phyloP scores from a whole-genome alignment of 2,329 filamentous ascomycete genomes.

The Nothopassalora personata region DNA sequence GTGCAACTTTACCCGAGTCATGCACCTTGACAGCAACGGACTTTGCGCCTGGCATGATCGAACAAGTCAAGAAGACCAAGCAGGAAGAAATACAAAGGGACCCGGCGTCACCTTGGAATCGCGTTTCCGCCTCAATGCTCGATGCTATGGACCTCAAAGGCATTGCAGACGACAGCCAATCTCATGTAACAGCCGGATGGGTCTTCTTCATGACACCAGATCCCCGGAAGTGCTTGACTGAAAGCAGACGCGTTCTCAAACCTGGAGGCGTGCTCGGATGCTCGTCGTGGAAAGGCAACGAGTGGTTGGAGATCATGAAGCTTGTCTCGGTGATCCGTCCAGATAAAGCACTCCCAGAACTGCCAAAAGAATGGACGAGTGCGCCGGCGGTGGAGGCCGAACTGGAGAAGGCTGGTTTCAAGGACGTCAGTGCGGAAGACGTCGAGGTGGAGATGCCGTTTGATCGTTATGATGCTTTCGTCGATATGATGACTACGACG shows the following conservation, averaged over 20 bases:
- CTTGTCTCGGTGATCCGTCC: slow-evolving; percentile 17
- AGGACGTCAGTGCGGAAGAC: slow-evolving; percentile 20
- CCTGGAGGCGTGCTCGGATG: slow-evolving; percentile 21
- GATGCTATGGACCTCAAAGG: slow-evolving; percentile 27
- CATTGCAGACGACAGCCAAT: slow-evolving; percentile 19
- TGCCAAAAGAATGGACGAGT: slow-evolving; percentile 26
- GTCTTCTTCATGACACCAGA: slow-evolving; percentile 31
- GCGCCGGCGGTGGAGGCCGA: slow-evolving; percentile 17
- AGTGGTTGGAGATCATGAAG: slow-evolving; percentile 29
- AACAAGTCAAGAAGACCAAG: slow-evolving; percentile 17
- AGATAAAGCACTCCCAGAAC: slow-evolving; percentile 15
- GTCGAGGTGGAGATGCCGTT: slow-evolving; percentile 25
- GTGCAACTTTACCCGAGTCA: slow-evolving; percentile 13
- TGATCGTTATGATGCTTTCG: slow-evolving; percentile 16
- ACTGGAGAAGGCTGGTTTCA: slow-evolving; percentile 28
- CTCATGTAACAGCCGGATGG: slow-evolving; percentile 30
- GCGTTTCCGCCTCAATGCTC: slow-evolving; percentile 21
- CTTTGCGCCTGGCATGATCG: slow-evolving; percentile 31
- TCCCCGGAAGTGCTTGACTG: slow-evolving; percentile 15
- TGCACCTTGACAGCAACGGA: slow-evolving; percentile 24
- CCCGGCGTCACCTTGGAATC: slow-evolving; percentile 20
- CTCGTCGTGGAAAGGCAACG: slow-evolving; percentile 26
- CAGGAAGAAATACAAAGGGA: slow-evolving; percentile 12
- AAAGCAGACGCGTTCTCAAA: slow-evolving; percentile 22
- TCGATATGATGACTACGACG: slow-evolving; percentile 19